phyloP scores from a whole-genome alignment of 108 stramenopile genomes.

The Discostella stelligeroides region DNA sequence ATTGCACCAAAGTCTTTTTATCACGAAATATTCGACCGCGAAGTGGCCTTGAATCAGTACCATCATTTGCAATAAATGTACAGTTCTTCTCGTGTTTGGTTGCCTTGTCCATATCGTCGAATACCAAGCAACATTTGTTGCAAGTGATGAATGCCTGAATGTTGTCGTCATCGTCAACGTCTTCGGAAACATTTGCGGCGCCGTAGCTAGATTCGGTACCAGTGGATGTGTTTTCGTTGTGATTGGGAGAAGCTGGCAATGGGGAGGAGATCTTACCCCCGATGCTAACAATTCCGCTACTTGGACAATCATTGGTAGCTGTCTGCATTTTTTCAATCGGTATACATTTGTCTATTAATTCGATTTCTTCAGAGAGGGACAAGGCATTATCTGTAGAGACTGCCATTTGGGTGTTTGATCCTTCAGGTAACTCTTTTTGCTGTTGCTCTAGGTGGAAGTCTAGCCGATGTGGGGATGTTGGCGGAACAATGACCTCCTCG shows the following conservation, averaged over 20 bases:
- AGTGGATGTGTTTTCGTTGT: too few species aligned
- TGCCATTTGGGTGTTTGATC: not conserved
- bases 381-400: too few species aligned
- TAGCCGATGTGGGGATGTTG: too few species aligned
- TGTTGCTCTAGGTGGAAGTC: not conserved
- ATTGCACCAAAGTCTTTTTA: not conserved
- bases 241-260: not conserved
- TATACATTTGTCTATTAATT: too few species aligned
- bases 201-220: not conserved
- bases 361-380: too few species aligned
- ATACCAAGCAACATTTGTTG: constrained; percentile 9
- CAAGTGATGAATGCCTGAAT: constrained; percentile 2
- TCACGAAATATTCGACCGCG: not conserved
- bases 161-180: not conserved
- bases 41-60: too few species aligned
- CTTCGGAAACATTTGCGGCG: not conserved
- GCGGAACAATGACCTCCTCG: too few species aligned
- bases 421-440: not conserved
- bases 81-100: constrained; percentile 2
- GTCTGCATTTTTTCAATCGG: too few species aligned
- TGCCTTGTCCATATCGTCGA: not conserved
- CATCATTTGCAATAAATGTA: constrained; percentile 1
- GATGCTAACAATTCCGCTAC: not conserved
- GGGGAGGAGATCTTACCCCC: not conserved
- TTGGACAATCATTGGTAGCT: too few species aligned